These are phyloP conservation scores for Dactylis glomerata DNA, from an alignment of 176 grass and related monocot species.

Conservation along the genomic window DNA sequence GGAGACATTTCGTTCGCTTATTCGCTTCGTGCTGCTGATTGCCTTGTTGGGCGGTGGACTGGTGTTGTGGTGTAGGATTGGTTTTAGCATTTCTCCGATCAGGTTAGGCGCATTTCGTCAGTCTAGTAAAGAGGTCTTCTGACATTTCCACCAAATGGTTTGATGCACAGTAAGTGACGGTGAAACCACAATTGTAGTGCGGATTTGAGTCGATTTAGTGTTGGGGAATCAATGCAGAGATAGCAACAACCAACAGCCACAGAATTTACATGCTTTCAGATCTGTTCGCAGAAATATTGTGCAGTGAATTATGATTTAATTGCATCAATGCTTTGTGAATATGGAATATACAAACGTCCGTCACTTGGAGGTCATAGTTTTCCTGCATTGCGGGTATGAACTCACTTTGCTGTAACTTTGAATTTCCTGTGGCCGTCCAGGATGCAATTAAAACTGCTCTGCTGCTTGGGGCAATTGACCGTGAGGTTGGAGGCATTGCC, in stretches of 20 bases:
- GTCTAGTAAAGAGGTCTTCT: neutral
- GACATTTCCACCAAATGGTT: neutral
- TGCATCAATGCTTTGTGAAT: neutral
- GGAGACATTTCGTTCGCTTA: neutral
- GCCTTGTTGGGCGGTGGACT: neutral
- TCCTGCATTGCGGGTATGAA: neutral
- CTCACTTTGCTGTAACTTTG: neutral
- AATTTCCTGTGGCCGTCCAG: constrained; percentile 21
- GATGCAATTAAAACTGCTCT: constrained; percentile 95
- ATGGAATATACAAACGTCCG: neutral
- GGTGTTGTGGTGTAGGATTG: neutral
- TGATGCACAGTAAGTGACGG: neutral
- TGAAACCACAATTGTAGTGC: neutral
- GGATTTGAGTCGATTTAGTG: neutral
- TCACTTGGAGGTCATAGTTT: neutral
- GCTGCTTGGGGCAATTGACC: constrained; percentile 79
- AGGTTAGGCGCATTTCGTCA: constrained; percentile 6
- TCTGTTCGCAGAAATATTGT: neutral
- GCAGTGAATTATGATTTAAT: neutral
- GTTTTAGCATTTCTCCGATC: neutral
- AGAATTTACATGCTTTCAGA: neutral
- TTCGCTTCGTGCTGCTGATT: neutral
- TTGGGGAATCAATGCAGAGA: neutral
- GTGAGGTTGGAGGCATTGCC: constrained; percentile 91
- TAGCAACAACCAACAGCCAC: neutral